Percentiles rank a stretch among this genome's conserved stretches.
These are phyloP conservation scores for Aspergillus pseudoterreus DNA, from an alignment of 2,329 filamentous ascomycete genomes.

Conservation along the genomic window DNA sequence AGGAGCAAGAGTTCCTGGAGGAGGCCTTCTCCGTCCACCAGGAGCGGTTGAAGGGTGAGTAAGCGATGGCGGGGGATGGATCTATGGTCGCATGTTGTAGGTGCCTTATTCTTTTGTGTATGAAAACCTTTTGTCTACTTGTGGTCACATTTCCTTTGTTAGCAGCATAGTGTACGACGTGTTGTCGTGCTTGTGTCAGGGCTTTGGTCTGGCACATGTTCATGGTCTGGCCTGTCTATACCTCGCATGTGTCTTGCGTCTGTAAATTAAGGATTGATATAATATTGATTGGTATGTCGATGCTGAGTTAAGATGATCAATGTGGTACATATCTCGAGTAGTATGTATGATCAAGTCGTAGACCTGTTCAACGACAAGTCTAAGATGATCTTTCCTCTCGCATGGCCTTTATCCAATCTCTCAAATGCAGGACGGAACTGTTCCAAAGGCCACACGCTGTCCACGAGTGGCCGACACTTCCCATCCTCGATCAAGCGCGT, in stretches of 20 bases:
- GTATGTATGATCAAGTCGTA: too few relatives aligned
- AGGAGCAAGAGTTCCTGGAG: conserved; percentile 79
- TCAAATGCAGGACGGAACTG: conserved; percentile 39
- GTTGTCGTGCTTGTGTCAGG: conserved; percentile 20
- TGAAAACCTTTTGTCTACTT: conserved; percentile 9
- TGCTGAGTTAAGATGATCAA: too few relatives aligned
- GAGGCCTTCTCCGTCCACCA: conserved; percentile 62
- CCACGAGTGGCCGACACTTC: conserved; percentile 34
- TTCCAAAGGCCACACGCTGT: conserved; percentile 42
- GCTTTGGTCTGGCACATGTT: conserved; percentile 15
- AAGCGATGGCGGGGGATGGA: conserved; percentile 20
- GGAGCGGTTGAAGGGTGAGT: conserved; percentile 65
- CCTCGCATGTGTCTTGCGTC: conserved; percentile 21
- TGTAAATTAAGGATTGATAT: conserved; percentile 24
- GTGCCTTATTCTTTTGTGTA: conserved; percentile 27
- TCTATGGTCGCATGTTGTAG: conserved; percentile 12
- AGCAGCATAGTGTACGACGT: conserved; percentile 9
- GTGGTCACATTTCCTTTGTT: conserved; percentile 15
- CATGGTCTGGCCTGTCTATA: conserved; percentile 22
- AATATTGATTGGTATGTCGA: conserved; percentile 2
- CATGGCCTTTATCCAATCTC: conserved; percentile 37
- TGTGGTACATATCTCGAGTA: background rate
- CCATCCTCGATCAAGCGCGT: conserved; percentile 38
- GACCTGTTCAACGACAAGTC: conserved; percentile 17
- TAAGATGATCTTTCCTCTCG: conserved; percentile 43